A percentile compares a stretch with the other conserved stretches of the same genome.
phyloP scores from a whole-genome alignment of 257 asterid genomes.

The Solanum corneliomulleri region DNA sequence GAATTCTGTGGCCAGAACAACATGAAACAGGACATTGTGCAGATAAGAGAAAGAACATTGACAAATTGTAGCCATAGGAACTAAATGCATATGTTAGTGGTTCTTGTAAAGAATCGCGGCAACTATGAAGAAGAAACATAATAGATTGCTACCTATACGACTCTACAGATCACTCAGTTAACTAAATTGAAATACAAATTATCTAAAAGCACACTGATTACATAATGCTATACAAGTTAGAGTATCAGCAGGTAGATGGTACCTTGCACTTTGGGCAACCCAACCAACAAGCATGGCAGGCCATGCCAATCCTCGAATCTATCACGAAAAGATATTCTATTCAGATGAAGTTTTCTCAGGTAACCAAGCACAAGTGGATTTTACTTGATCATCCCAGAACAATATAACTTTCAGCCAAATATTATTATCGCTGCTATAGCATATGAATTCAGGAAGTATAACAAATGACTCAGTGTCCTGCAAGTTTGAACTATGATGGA shows the following conservation, averaged over 20 bases:
- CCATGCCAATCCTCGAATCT: slow-evolving; percentile 98
- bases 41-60: not conserved
- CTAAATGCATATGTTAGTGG: not conserved
- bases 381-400: not conserved
- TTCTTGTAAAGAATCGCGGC: not conserved
- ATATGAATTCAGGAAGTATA: not conserved
- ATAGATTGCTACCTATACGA: not conserved
- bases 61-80: not conserved
- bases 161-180: not conserved
- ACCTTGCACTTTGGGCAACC: slow-evolving; percentile 99
- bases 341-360: not conserved
- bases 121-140: not conserved
- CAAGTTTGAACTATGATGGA: not conserved
- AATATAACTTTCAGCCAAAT: not conserved
- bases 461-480: not conserved
- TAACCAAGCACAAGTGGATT: not conserved
- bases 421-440: not conserved
- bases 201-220: not conserved
- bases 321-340: slow-evolving; percentile 11
- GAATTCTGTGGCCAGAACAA: not conserved
- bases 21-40: not conserved
- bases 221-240: not conserved
- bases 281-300: slow-evolving; percentile 94
- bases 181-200: not conserved
- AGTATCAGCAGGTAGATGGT: not conserved